Evolutionary conservation across 768 basidiomycete genomes (phyloP).

Genomic region (Mycena chlorophos): DNA sequence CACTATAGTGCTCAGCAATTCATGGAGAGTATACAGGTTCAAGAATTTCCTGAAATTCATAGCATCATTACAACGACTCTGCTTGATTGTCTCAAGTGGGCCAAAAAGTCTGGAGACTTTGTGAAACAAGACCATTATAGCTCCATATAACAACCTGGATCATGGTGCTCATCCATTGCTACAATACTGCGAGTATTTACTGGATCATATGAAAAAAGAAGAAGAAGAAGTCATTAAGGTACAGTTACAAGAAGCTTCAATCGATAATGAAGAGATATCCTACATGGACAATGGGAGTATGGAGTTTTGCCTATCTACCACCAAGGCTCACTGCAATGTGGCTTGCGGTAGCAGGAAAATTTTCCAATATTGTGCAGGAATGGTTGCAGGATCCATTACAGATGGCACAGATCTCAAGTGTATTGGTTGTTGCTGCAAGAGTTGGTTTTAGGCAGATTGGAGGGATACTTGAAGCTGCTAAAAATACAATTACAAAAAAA

Average conservation of each 20-base stretch:
- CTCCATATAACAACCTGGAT: no score
- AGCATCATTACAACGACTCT: not conserved
- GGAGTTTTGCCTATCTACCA: not conserved
- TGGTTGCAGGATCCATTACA: no score
- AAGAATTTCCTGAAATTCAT: not conserved
- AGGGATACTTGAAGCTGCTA: no score
- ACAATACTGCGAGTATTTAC: not conserved
- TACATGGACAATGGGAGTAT: not conserved
- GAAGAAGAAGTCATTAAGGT: not conserved
- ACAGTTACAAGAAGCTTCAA: not conserved
- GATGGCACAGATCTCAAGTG: no score
- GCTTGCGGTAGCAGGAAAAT: not conserved
- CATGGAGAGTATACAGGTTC: not conserved
- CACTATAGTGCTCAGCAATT: not conserved
- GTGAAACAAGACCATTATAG: no score
- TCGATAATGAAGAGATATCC: not conserved
- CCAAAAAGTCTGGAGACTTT: no score
- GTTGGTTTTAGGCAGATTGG: no score
- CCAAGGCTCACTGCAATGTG: not conserved
- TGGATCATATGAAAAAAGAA: not conserved
- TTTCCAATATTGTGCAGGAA: no score
- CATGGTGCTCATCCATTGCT: not conserved
- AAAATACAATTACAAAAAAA: no score
- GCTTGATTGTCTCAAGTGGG: not conserved
- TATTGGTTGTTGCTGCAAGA: no score